Evolutionary conservation across 1,284 basidiomycete genomes (phyloP).

Genomic region (Malassezia japonica): DNA sequence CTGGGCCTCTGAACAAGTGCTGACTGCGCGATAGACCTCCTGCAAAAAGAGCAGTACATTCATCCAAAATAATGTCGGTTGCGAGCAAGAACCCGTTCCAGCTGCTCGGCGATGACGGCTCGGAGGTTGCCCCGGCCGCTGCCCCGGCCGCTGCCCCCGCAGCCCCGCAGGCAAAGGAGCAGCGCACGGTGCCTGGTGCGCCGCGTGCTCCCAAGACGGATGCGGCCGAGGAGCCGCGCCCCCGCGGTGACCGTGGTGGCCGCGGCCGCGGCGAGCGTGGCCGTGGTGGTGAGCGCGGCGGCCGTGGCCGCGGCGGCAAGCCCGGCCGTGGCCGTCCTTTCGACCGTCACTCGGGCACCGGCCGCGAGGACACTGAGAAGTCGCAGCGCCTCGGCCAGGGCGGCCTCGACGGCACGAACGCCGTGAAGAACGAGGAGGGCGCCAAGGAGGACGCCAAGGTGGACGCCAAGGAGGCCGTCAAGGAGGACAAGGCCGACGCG

Average conservation of each 20-base stretch:
- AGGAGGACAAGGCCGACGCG: conserved; percentile 54
- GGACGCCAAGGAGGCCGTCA: conserved; percentile 3
- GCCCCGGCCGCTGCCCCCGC: conserved; percentile 34
- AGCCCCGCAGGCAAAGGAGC: conserved; percentile 22
- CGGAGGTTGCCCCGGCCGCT: conserved; percentile 27
- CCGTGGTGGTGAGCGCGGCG: conserved; percentile 52
- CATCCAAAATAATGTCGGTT: conserved; percentile 38
- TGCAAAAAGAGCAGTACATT: conserved; percentile 1
- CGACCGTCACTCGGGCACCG: conserved; percentile 73
- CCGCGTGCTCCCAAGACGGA: conserved; percentile 20
- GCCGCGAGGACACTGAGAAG: conserved; percentile 73
- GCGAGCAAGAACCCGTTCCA: conserved; percentile 47
- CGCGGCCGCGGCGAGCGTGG: conserved; percentile 53
- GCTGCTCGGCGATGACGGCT: conserved; percentile 43
- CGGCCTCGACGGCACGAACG: conserved; percentile 68
- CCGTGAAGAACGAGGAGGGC: conserved; percentile 61
- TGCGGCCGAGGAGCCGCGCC: conserved; percentile 1
- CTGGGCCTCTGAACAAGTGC: too few relatives aligned
- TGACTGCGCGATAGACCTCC: too few relatives aligned
- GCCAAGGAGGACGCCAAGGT: conserved; percentile 21
- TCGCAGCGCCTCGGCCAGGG: conserved; percentile 85
- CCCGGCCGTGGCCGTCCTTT: conserved; percentile 56
- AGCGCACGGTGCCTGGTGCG: conserved; percentile 37
- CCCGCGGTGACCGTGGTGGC: conserved; percentile 22
- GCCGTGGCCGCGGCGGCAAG: conserved; percentile 55